Base-by-base conservation (phyloP, 495 filamentous ascomycete genomes). In the Talaromyces adpressus region DNA sequence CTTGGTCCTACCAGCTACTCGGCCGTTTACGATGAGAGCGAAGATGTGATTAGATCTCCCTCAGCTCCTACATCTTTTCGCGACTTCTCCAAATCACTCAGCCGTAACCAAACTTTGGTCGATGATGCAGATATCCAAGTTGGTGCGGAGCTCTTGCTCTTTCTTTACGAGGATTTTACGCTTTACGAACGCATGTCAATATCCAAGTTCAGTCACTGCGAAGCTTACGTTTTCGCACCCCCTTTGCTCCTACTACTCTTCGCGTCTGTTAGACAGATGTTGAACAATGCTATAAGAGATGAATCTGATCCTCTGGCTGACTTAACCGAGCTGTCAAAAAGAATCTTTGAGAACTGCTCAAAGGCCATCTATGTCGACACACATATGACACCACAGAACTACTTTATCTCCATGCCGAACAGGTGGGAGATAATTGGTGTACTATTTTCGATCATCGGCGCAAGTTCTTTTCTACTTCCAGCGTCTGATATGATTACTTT, bases 1-100 rank as follows among this genome's bases (percentile, higher is more conserved):
- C 68, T 80, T 5, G 79, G 79, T 22, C 73, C 72, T 16, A 79
- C 75, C 3, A 78, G 76, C 60, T 81, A 77, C 64, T 78, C 71
- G 0, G 70, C 76, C 51, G 73, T 77, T 6, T 71, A 70, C 22
- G 64, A 60, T 16, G 71, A 73, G 14, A 67, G 60, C 12, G 62
- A 36, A 8, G 63, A 36, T 18, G 67, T 36, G 12, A 32, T 59
- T 0, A 27, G 27, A 12, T 49, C 52, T n/a, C 34, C 29, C 7
- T 32, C 45, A 16, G 63, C 60, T 9, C 9, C 36, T 3, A n/a
- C 64, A 20, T 62, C 60, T 30, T 49, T 62, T 4, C 47, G 45
- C 23, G 45, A 62, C 6, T 20, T 62, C 6, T 60, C 58, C n/a
- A n/a, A 62, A 32, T 62, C 60, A 22, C 45, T 62, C 6, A 16